Evolutionary conservation across 2,329 filamentous ascomycete species (phyloP), one percentile per base, ranked within the genome.

Genomic region (Apiospora phragmitis): DNA sequence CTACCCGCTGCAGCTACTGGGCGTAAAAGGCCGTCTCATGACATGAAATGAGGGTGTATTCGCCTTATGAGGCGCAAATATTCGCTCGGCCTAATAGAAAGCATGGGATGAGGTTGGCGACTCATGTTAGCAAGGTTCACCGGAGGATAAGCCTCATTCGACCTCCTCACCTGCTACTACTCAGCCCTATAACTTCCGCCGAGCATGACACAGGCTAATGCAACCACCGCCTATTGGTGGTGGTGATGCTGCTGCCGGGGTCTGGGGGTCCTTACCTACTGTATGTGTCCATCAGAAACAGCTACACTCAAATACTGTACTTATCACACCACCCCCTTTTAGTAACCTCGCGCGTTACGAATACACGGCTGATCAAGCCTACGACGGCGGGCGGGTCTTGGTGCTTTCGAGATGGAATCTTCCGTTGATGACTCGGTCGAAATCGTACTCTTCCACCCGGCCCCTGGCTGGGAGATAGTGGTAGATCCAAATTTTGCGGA

Each of bases 131-230:
- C 55, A 62, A 62, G 55, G 55, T 62, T 62, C 29, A 14, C 32
- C 55, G 55, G 55, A 62, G 29, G 29, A 62, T 38, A 62, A 62
- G 55, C 55, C 55, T 62, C 55, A 62, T 62, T 62, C 55, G 55
- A 62, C 55, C n/a, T 62, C 24, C 55, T 62, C 32, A 38, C 55
- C 55, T 62, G 55, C 55, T 62, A 38, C 55, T 62, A 62, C 55
- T 62, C 55, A 62, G 55, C 55, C 55, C 55, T 62, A 62, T n/a
- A 35, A 62, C 55, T 62, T 62, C 32, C 55, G 32, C 55, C 55
- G 21, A 24, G 55, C 55, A n/a, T 38, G 32, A 38, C 8, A 35
- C 55, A 62, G 32, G 21, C 55, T 62, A 62, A 62, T 62, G 55
- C 55, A 62, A 38, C 55, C 55, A 62, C 32, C 55, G 55, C 55